phyloP scores from a whole-genome alignment of 1,284 basidiomycete species.

The Pyrrhoderma noxium region DNA sequence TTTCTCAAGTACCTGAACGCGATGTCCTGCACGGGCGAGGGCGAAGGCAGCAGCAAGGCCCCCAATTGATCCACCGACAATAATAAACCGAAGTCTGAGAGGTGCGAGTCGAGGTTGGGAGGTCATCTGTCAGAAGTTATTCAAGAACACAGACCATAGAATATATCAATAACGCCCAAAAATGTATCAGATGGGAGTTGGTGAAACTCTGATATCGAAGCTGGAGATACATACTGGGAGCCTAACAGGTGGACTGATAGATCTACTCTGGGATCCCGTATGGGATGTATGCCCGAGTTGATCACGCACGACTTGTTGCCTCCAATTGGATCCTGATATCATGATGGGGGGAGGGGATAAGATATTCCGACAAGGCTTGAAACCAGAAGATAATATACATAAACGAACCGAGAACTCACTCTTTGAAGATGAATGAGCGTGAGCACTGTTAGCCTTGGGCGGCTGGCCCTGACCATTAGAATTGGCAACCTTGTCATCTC shows the following conservation, averaged over 20 bases:
- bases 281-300: slow-evolving; percentile 15
- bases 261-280: slow-evolving; percentile 6
- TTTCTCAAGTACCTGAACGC: slow-evolving; percentile 44
- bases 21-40: slow-evolving; percentile 42
- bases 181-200: background rate
- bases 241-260: slow-evolving; percentile 11
- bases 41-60: slow-evolving; percentile 48
- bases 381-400: background rate
- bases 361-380: background rate
- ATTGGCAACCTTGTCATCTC: no score
- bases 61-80: slow-evolving; percentile 24
- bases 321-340: slow-evolving; percentile 16
- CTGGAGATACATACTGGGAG: slow-evolving; percentile 10
- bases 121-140: slow-evolving; percentile 4
- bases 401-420: slow-evolving; percentile 1
- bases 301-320: slow-evolving; percentile 16
- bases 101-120: slow-evolving; percentile 7
- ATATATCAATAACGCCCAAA: background rate
- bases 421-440: background rate
- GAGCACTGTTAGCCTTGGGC: no score
- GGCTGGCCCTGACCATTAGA: no score
- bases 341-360: background rate
- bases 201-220: background rate
- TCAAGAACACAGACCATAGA: background rate
- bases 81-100: slow-evolving; percentile 20